phyloP scores from a whole-genome alignment of 139 green algal genomes.

The Chlamydomonas incerta region DNA sequence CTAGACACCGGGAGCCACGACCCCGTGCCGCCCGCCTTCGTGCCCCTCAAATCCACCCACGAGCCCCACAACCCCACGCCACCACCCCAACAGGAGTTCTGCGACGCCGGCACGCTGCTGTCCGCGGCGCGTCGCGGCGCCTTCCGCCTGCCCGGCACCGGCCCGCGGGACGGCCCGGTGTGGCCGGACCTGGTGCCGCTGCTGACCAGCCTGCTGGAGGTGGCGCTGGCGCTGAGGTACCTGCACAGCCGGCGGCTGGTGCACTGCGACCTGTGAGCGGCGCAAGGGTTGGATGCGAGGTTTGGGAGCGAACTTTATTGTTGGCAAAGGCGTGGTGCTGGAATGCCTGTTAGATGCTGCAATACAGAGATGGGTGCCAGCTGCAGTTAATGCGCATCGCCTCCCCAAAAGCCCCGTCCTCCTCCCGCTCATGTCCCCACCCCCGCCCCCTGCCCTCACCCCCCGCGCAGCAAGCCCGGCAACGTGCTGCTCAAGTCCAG shows the following conservation, averaged over 20 bases:
- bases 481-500: slow-evolving; percentile 36
- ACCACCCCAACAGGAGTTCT: slow-evolving; percentile 5
- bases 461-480: slow-evolving; percentile 1
- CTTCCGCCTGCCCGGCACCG: slow-evolving; percentile 31
- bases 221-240: slow-evolving; percentile 35
- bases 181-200: slow-evolving; percentile 36
- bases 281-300: no score
- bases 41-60: background rate
- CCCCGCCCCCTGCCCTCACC: no score
- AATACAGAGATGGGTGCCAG: no score
- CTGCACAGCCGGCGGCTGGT: slow-evolving; percentile 30
- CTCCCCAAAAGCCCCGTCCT: no score
- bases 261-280: slow-evolving; percentile 29
- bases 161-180: slow-evolving; percentile 28
- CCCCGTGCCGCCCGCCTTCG: no score
- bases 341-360: no score
- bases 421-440: no score
- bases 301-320: no score
- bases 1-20: no score
- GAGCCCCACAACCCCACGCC: no score
- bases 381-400: no score
- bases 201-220: slow-evolving; percentile 32
- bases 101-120: slow-evolving; percentile 36
- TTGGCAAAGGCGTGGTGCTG: no score
- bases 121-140: slow-evolving; percentile 20